Evolutionary conservation across 2,329 filamentous ascomycete genomes (phyloP).

Genomic region (Xylaria sp.): DNA sequence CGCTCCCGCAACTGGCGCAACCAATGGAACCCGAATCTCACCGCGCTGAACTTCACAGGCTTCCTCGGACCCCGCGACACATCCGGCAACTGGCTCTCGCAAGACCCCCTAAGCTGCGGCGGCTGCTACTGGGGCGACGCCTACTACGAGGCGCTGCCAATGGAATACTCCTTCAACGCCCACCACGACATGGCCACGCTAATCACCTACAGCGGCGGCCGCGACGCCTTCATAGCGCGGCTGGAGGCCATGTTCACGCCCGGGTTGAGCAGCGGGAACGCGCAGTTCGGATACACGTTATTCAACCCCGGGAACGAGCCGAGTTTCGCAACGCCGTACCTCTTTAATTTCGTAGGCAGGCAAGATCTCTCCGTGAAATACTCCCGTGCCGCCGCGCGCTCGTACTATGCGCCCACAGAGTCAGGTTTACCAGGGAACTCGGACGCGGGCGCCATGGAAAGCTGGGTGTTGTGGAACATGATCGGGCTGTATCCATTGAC

Average conservation of each 20-base stretch:
- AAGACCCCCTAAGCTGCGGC: conserved; percentile 69
- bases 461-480: conserved; percentile 76
- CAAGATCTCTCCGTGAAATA: conserved; percentile 70
- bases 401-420: conserved; percentile 66
- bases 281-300: conserved; percentile 63
- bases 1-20: conserved; percentile 77
- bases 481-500: conserved; percentile 75
- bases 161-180: conserved; percentile 76
- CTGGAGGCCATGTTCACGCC: conserved; percentile 71
- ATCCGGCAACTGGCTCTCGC: conserved; percentile 62
- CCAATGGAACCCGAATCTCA: conserved; percentile 72
- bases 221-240: conserved; percentile 64
- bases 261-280: conserved; percentile 56
- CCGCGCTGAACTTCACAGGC: conserved; percentile 69
- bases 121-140: conserved; percentile 74
- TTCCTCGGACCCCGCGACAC: conserved; percentile 72
- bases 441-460: conserved; percentile 79
- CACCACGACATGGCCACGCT: conserved; percentile 71
- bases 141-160: conserved; percentile 71
- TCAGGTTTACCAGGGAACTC: conserved; percentile 75
- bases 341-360: conserved; percentile 74
- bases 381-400: conserved; percentile 68
- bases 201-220: conserved; percentile 66
- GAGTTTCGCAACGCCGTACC: conserved; percentile 73
- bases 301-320: conserved; percentile 70